These are phyloP conservation scores for Eimeria maxima DNA, from an alignment of 169 alveolate genomes.

Conservation along the genomic window DNA sequence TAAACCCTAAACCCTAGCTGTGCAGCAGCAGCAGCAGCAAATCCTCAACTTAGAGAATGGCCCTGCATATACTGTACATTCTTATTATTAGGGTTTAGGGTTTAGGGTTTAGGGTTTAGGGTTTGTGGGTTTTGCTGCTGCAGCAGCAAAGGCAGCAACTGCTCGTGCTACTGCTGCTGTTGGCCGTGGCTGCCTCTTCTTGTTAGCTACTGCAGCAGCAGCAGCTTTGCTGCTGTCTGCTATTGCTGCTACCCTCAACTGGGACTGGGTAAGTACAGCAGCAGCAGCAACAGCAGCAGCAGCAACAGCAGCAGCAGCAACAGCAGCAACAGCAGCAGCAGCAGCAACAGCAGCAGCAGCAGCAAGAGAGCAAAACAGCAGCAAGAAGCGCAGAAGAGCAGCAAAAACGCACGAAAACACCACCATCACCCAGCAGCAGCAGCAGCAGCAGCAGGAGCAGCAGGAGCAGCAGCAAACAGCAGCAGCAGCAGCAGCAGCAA, in stretches of 20 bases:
- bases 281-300: conserved; percentile 52
- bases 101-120: conserved; percentile 53
- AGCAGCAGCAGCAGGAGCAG: conserved; percentile 36
- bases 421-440: neutral
- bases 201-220: neutral
- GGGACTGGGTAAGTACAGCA: neutral
- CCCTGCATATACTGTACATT: too few relatives aligned
- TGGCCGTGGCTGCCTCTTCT: neutral
- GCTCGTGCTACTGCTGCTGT: conserved; percentile 15
- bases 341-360: conserved; percentile 23
- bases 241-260: neutral
- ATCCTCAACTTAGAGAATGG: neutral
- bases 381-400: neutral
- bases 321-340: neutral
- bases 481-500: conserved; percentile 66
- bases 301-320: neutral
- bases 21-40: neutral
- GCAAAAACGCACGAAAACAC: neutral
- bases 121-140: neutral
- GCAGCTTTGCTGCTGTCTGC: neutral
- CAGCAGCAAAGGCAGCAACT: conserved; percentile 22
- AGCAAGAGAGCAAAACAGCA: neutral
- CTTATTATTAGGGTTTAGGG: neutral
- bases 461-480: conserved; percentile 11
- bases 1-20: neutral